Evolutionary conservation across 129 eudicot genomes (phyloP), one percentile per base, ranked within the genome.

Genomic region (Silybum marianum): DNA sequence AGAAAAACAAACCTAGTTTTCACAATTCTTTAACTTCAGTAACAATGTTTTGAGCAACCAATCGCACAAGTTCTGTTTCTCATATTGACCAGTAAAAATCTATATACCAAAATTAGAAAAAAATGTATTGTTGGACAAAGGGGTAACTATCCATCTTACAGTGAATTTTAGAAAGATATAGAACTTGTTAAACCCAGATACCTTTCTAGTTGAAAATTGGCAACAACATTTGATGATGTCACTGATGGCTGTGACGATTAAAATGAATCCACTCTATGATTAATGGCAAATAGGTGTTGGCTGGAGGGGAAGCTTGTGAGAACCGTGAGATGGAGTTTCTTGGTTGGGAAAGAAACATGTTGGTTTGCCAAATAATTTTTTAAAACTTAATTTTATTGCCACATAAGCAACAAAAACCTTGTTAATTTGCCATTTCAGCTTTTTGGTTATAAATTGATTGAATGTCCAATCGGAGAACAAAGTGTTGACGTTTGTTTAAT

Each of bases 381-480:
- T 7, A 40, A 13, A 46, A 46, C 68, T 58, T 18, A 74, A 32
- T 67, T 81, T 3, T 19, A 74, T 74, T 42, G 69, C 80, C 21
- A 46, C 11, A 21, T 18, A 28, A 44, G 38, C 75, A 25, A 36
- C 65, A 7, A 66, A 65, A 14, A 65, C 19, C 39, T 81, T 39
- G 66, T 63, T 74, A 8, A 26, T 39, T 80, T 38, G 42, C 9
- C 69, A 74, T 58, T 65, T 22, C 54, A 28, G 30, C 69, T 24
- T 67, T 76, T 74, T 74, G 80, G 80, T 22, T 68, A 30, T 74
- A 66, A 68, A 44, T 28, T 46, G 51, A 42, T 65, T 7, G 40
- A 42, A 81, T 74, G 25, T 44, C 12, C 5, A 14, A 39, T 66
- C 9, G 69, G 69, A 74, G 36, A 66, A 42, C 26, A 42, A 26